Base-by-base conservation (phyloP, 345 rosid species). In the Brassica carinata region DNA sequence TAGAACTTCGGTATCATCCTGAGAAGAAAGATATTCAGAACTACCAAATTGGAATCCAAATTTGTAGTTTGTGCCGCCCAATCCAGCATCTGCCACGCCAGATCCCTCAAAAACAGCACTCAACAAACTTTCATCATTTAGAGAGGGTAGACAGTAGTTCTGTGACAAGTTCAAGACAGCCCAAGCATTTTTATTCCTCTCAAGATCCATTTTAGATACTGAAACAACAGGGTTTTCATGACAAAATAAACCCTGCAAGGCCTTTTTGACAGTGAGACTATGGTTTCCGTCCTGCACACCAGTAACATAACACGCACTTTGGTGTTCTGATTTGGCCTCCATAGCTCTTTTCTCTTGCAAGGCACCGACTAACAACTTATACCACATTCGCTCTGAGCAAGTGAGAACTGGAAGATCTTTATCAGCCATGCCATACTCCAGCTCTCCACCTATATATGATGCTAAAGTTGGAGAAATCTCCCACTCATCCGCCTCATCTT, bases 201-300 rank as follows among this genome's bases (percentile, higher is more conserved):
- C 83, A 64, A 93, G 92, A 76, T 77, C 80, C 73, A 63, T 69
- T 68, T 81, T 90, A 81, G 92, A 88, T 40, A 88, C 89, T 45
- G 97, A 86, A 31, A 89, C 77, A 67, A 83, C 92, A 63, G 91
- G 95, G 78, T 92, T 92, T 86, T 96, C 94, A n/a, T 89, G 89
- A 89, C 85, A 90, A 82, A 91, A 90, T 55, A 90, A 81, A 72
- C 77, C 85, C 65, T 69, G 77, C 63, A 79, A 76, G 34, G 82
- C 82, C 68, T 84, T 84, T 34, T 69, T 67, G 51, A 48, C 75
- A 77, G 36, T 73, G 10, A 82, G 64, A 57, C 71, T 64, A 64
- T 34, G 57, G 63, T 19, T 57, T 71, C 58, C 79, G 79, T 80
- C 76, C 64, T 73, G 77, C 14, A 18, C 33, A 77, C 81, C 69